phyloP scores from a whole-genome alignment of 1,139 yeast genomes.

The Geotrichum histeridarum region DNA sequence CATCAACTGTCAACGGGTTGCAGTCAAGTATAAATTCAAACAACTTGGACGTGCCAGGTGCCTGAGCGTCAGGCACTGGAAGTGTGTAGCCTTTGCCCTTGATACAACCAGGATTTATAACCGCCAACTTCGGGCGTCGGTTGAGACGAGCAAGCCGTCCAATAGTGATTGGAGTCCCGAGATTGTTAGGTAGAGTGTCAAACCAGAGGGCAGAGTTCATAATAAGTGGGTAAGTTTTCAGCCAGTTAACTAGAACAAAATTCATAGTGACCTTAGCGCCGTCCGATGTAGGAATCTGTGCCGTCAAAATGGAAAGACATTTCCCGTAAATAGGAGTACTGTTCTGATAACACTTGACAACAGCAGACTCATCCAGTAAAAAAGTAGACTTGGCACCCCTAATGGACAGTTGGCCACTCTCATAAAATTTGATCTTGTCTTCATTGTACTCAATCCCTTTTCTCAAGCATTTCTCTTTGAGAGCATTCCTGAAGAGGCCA shows the following conservation, averaged over 20 bases:
- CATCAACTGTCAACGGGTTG: neutral
- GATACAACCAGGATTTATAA: neutral
- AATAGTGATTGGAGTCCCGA: neutral
- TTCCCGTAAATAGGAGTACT: no score
- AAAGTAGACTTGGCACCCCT: no score
- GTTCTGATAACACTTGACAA: no score
- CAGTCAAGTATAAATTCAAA: neutral
- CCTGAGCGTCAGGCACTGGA: neutral
- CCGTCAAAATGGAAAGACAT: no score
- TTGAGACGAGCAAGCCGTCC: neutral
- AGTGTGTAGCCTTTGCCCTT: neutral
- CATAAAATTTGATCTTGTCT: no score
- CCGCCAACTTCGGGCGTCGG: neutral
- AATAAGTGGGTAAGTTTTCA: neutral
- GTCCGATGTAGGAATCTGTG: no score
- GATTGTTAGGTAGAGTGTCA: neutral
- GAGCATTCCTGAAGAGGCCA: no score
- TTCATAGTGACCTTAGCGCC: no score
- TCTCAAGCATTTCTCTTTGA: no score
- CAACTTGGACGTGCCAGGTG: neutral
- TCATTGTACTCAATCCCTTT: no score
- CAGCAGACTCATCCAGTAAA: no score
- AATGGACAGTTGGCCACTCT: no score
- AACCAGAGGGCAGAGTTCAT: neutral
- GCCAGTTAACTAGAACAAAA: neutral